These are phyloP conservation scores for Diversispora epigaea DNA, from an alignment of 192 early-diverging fungal species.

Conservation along the genomic window DNA sequence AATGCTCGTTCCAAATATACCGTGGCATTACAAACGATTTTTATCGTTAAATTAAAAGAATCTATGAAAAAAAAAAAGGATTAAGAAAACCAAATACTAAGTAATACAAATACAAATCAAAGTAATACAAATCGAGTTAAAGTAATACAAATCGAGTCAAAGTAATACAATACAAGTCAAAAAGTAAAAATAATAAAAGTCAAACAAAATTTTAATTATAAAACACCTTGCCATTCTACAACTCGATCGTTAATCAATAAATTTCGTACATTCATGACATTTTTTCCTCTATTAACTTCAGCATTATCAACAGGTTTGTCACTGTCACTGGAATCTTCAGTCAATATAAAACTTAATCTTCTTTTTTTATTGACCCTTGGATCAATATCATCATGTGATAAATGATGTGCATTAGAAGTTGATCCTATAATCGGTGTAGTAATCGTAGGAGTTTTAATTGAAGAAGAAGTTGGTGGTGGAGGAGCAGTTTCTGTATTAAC, in stretches of 20 bases:
- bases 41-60: neutral
- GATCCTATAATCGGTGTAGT: too few relatives aligned
- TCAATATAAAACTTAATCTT: neutral
- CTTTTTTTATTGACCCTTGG: neutral
- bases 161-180: too few relatives aligned
- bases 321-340: neutral
- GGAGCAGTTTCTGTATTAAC: neutral
- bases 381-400: neutral
- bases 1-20: constrained; percentile 7
- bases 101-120: too few relatives aligned
- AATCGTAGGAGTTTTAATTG: too few relatives aligned
- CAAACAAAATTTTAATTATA: neutral
- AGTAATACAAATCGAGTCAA: too few relatives aligned
- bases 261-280: constrained; percentile 24
- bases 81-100: too few relatives aligned
- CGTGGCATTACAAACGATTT: neutral
- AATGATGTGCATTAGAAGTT: too few relatives aligned
- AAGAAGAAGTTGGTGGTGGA: neutral
- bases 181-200: neutral
- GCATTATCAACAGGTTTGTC: neutral
- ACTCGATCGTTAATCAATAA: constrained; percentile 16
- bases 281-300: neutral
- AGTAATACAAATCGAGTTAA: too few relatives aligned
- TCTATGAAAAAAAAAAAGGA: neutral
- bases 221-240: neutral